These are phyloP conservation scores for Lactarius vividus DNA, from an alignment of 768 basidiomycete species.

Conservation along the genomic window DNA sequence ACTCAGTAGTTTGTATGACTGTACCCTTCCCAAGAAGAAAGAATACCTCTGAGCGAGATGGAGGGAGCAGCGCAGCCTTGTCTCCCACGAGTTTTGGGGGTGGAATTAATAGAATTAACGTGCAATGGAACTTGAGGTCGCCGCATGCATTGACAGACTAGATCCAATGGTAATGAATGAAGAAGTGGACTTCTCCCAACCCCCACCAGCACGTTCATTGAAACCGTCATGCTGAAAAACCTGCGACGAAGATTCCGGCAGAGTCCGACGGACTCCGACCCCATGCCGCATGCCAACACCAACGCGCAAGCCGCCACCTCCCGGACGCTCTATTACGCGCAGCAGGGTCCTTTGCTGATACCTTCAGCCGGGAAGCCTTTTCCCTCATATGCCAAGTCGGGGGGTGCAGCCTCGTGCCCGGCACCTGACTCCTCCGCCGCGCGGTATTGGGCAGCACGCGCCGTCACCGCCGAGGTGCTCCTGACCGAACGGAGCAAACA, in stretches of 20 bases:
- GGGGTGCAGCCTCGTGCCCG: background rate
- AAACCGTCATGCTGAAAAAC: background rate
- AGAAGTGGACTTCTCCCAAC: background rate
- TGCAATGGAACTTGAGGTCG: background rate
- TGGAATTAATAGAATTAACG: background rate
- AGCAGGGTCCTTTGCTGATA: background rate
- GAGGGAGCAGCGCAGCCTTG: background rate
- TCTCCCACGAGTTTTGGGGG: background rate
- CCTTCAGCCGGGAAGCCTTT: background rate
- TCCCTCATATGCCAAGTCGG: background rate
- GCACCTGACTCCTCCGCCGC: conserved; percentile 34
- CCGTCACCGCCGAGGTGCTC: conserved; percentile 61
- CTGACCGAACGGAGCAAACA: conserved; percentile 49
- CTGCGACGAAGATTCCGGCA: background rate
- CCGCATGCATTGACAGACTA: background rate
- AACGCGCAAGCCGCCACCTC: background rate
- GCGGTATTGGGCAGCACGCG: conserved; percentile 68
- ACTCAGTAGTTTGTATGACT: too few species aligned
- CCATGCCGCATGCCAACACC: background rate
- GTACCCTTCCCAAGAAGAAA: background rate
- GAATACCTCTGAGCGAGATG: too few species aligned
- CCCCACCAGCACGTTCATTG: background rate
- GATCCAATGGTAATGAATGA: background rate
- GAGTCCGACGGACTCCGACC: background rate
- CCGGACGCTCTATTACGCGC: conserved; percentile 1